Evolutionary conservation across 768 basidiomycete genomes (phyloP).

Genomic region (Lyophyllum shimeji): DNA sequence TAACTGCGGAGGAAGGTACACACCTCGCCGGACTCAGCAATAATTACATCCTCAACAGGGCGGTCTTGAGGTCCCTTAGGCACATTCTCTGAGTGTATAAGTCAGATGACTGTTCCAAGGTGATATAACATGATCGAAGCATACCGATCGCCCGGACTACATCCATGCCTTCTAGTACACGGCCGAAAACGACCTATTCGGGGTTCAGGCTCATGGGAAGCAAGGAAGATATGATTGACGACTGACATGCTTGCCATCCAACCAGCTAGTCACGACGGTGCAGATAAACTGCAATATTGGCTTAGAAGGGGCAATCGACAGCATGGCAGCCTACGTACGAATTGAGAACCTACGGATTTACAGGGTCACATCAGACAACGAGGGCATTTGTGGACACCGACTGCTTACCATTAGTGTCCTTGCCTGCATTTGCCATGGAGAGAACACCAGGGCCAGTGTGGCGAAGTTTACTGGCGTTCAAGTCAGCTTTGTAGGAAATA

Average conservation of each 20-base stretch:
- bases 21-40: constrained; percentile 89
- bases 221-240: neutral
- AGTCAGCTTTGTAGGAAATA: neutral
- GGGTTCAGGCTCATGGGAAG: neutral
- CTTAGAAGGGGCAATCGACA: neutral
- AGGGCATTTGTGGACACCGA: neutral
- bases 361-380: constrained; percentile 6
- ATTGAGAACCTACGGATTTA: constrained; percentile 69
- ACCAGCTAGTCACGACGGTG: constrained; percentile 83
- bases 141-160: constrained; percentile 74
- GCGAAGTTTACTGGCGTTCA: constrained; percentile 76
- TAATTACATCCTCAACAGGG: constrained; percentile 75
- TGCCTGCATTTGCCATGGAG: constrained; percentile 94
- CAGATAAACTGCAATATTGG: constrained; percentile 76
- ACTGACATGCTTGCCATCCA: constrained; percentile 86
- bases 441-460: constrained; percentile 87
- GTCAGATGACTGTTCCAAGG: neutral
- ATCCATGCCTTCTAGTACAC: constrained; percentile 91
- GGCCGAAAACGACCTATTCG: constrained; percentile 85
- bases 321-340: constrained; percentile 50
- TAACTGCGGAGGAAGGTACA: constrained; percentile 7
- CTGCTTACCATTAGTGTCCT: constrained; percentile 83
- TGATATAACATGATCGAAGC: constrained; percentile 13
- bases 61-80: constrained; percentile 69
- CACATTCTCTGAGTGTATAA: constrained; percentile 58